Evolutionary conservation across 495 filamentous ascomycete species (phyloP), one percentile per base, ranked within the genome.

Genomic region (Astrocystis sublimbata): DNA sequence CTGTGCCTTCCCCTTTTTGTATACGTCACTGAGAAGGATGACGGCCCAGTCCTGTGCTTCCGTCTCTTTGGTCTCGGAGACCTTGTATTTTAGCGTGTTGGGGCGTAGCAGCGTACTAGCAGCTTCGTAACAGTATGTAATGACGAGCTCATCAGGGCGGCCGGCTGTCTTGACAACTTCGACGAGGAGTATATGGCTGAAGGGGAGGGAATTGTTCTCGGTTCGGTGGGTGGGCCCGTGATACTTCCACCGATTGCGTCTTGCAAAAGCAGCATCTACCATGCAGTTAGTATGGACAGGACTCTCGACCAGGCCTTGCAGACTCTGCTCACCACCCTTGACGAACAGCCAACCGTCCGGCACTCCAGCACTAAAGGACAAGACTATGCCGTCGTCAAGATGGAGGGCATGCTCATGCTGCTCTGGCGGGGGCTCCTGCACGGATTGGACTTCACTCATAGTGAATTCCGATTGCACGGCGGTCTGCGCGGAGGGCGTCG

Each of bases 101-200:
- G 85, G 76, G 46, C 81, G 79, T 40, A 92, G 78, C 52, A 80
- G 78, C 45, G 81, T 78, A 68, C 84, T 88, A 43, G 81, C 79
- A 3, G 70, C 69, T 5, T 60, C 75, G 24, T 80, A 73, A 9
- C 92, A 92, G 73, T 91, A 97, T 51, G 88, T 85, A 65, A 98
- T 87, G 12, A 80, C 82, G 23, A 98, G 73, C n/a, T 80, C 75
- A 23, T 73, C 72, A n/a, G n/a, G n/a, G 10, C 76, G 79, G 55
- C 84, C 70, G 28, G 79, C 86, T 19, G 89, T 90, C 84, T 90
- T 93, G 38, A 98, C 86, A 42, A 98, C 76, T 70, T 15, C 15
- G 21, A 89, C 91, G 85, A 90, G 96, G 33, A 98, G 86, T 41
- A 98, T 75, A 71, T 96, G 89, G 75, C 89, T 92, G 57, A 92